Percentiles rank a stretch among this genome's conserved stretches.
phyloP scores from a whole-genome alignment of 2,329 filamentous ascomycete species.

The Blastomyces gilchristii region DNA sequence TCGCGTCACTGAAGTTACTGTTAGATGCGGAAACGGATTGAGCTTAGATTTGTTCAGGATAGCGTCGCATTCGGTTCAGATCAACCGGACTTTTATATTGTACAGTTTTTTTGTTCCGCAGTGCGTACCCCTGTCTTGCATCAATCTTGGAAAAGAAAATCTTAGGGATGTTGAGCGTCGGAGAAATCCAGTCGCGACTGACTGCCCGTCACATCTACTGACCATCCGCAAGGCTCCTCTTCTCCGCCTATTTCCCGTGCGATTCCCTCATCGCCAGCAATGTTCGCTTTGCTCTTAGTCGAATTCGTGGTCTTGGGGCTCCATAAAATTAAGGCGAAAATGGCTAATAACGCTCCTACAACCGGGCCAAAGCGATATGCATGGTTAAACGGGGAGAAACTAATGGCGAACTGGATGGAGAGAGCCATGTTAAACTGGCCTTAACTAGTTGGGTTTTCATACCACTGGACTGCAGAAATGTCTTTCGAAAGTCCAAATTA shows the following conservation, averaged over 20 bases:
- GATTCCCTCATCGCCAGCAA: not conserved
- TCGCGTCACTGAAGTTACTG: not conserved
- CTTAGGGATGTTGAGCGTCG: not conserved
- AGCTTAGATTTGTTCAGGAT: not conserved
- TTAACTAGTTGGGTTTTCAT: not conserved
- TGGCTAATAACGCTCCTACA: not conserved
- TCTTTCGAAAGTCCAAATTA: not conserved
- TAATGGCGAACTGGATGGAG: not conserved
- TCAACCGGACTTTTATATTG: not conserved
- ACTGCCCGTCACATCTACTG: not conserved
- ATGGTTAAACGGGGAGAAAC: not conserved
- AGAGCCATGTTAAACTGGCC: not conserved
- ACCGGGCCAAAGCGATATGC: not conserved
- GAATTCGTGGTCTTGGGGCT: not conserved
- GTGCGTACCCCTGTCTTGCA: not conserved
- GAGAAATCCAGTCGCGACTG: not conserved
- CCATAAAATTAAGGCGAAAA: slow-evolving; percentile 2
- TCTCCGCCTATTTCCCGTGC: not conserved
- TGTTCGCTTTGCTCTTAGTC: not conserved
- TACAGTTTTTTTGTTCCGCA: not conserved
- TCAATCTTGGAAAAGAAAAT: not conserved
- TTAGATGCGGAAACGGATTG: not conserved
- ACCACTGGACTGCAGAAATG: not conserved
- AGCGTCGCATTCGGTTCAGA: not conserved
- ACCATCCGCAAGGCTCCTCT: not conserved